A percentile compares a stretch with the other conserved stretches of the same genome.
These are phyloP conservation scores for Nepenthes gracilis DNA, from an alignment of 148 eudicot genomes.

Conservation along the genomic window DNA sequence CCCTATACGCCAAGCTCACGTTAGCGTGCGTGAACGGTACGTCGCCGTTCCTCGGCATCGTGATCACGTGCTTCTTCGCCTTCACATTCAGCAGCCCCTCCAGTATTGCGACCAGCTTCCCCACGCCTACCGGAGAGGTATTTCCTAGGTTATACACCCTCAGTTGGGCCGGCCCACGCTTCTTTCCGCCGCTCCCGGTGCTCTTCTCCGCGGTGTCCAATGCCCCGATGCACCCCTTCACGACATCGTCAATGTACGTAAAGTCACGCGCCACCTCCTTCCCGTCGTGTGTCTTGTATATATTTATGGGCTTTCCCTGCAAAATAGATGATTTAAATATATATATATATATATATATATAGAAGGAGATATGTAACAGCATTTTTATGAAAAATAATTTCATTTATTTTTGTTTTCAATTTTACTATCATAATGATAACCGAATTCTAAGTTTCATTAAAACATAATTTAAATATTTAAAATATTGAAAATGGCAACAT, in stretches of 20 bases:
- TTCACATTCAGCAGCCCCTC: conserved; percentile 51
- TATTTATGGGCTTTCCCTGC: conserved; percentile 57
- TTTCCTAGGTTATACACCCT: conserved; percentile 84
- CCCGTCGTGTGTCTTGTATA: conserved; percentile 57
- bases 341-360: no score
- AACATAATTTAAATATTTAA: no score
- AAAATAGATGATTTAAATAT: conserved; percentile 2
- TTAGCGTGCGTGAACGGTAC: conserved; percentile 94
- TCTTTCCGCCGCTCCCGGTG: conserved; percentile 92
- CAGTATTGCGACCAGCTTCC: conserved; percentile 52
- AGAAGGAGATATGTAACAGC: no score
- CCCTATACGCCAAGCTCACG: conserved; percentile 61
- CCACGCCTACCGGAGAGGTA: conserved; percentile 77
- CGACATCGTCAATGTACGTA: conserved; percentile 82
- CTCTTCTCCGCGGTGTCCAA: conserved; percentile 94
- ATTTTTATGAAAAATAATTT: no score
- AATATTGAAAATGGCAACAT: no score
- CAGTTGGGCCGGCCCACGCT: conserved; percentile 64
- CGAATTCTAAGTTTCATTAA: no score
- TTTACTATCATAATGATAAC: no score
- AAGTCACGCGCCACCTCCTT: conserved; percentile 88
- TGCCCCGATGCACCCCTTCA: conserved; percentile 80
- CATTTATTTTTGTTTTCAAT: no score
- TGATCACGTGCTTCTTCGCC: conserved; percentile 71
- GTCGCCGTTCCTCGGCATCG: conserved; percentile 92